These are phyloP conservation scores for Caryopteris hybrid DNA, from an alignment of 305 asterid genomes.

Conservation along the genomic window DNA sequence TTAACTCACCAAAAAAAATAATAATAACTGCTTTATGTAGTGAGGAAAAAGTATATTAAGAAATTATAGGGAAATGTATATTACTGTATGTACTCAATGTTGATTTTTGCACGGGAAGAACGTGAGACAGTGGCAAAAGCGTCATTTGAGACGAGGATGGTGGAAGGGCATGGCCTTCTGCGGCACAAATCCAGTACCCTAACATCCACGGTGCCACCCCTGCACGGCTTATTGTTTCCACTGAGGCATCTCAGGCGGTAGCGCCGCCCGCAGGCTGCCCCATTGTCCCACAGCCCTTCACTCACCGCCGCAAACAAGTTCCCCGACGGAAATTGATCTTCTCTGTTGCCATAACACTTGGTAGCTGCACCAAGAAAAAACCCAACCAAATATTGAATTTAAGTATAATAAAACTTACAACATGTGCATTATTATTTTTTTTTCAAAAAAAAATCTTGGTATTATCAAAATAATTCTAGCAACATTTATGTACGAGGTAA, in stretches of 20 bases:
- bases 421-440: no score
- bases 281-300: slow-evolving; percentile 58
- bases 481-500: no score
- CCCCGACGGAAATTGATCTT: slow-evolving; percentile 47
- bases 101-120: slow-evolving; percentile 31
- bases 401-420: no score
- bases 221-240: slow-evolving; percentile 41
- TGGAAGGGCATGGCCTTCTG: slow-evolving; percentile 40
- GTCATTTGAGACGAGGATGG: slow-evolving; percentile 38
- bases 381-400: not conserved
- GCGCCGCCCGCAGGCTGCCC: slow-evolving; percentile 58
- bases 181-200: slow-evolving; percentile 43
- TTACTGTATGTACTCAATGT: slow-evolving; percentile 4
- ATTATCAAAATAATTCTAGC: no score
- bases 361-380: slow-evolving; percentile 33
- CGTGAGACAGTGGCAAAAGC: slow-evolving; percentile 33
- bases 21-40: no score
- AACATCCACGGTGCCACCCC: slow-evolving; percentile 35
- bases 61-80: no score
- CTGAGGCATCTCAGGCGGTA: slow-evolving; percentile 50
- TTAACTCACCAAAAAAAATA: no score
- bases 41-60: no score
- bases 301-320: slow-evolving; percentile 46
- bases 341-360: slow-evolving; percentile 37
- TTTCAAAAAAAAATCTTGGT: no score